Base-by-base conservation (phyloP, 495 filamentous ascomycete genomes). In the Hypoxylon lienhwacheense region DNA sequence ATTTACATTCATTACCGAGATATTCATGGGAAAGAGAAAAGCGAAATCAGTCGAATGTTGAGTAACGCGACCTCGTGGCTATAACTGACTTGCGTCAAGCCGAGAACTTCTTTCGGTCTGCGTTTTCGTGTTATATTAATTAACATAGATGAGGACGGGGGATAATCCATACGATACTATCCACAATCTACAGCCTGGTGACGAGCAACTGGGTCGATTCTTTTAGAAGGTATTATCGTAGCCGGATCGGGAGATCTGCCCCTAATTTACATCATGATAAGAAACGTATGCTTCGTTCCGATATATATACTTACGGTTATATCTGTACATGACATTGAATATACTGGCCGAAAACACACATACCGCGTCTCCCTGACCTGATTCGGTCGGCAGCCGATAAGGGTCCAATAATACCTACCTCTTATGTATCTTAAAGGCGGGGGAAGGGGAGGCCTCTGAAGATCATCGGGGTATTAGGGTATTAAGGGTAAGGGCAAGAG, bases 221-320 rank as follows among this genome's bases (percentile, higher is more conserved):
- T 21, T 43, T 31, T 34, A 16, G 16, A 31, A n/a, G n/a, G n/a
- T n/a, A n/a, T n/a, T 46, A 44, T 51, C 54, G 25, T 28, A 40
- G 34, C 19, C 41, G 16, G 8, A 34, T 39, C 32, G 37, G n/a
- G 12, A 31, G 45, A 60, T 60, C 42, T 41, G 12, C 20, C 36
- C 36, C 32, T 34, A 37, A 35, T 33, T 60, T 45, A 50, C 50
- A 60, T 50, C 31, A 55, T 41, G 47, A 40, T 33, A 32, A 33
- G 40, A 29, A 14, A 31, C 34, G 24, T 19, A 28, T 35, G 26
- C 36, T 29, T 31, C 41, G n/a, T n/a, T n/a, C n/a, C n/a, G n/a
- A n/a, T n/a, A n/a, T n/a, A n/a, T n/a, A n/a, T n/a, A n/a, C n/a
- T n/a, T n/a, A 31, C 41, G 41, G 32, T 14, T 19, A 12, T 19